Evolutionary conservation across 2,329 filamentous ascomycete genomes (phyloP).

Genomic region (Sporothrix mexicana): DNA sequence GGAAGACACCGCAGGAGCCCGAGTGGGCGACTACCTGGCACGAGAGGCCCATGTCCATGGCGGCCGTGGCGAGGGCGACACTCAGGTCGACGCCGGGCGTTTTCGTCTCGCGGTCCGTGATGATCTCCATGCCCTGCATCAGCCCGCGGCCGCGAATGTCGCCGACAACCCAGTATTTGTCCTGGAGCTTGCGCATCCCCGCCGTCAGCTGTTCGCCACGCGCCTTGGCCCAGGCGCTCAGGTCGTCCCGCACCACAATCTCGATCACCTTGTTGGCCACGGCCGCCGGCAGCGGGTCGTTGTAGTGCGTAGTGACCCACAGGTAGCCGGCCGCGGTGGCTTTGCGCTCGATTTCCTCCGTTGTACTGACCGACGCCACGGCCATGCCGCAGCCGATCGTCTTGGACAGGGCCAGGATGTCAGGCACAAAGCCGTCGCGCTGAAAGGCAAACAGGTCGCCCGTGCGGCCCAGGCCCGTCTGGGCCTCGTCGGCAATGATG

Average conservation of each 20-base stretch:
- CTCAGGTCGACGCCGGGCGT: conserved; percentile 48
- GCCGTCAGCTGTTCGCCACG: conserved; percentile 49
- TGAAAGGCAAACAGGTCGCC: conserved; percentile 66
- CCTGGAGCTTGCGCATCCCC: conserved; percentile 54
- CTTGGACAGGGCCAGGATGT: background rate
- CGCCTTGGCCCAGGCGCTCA: background rate
- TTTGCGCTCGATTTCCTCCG: conserved; percentile 37
- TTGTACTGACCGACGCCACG: background rate
- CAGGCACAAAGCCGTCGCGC: conserved; percentile 48
- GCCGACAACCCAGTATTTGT: conserved; percentile 65
- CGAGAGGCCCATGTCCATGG: conserved; percentile 57
- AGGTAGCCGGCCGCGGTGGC: conserved; percentile 57
- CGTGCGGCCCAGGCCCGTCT: conserved; percentile 62
- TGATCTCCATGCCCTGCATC: conserved; percentile 64
- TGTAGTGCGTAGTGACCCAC: conserved; percentile 67
- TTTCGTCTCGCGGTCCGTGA: conserved; percentile 40
- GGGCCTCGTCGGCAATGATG: conserved; percentile 65
- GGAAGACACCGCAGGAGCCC: conserved; percentile 62
- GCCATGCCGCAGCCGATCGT: background rate
- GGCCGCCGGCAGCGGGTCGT: conserved; percentile 65
- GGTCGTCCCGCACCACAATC: conserved; percentile 57
- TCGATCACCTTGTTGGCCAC: conserved; percentile 67
- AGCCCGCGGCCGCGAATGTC: conserved; percentile 65
- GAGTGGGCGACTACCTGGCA: conserved; percentile 61
- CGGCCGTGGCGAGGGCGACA: conserved; percentile 44